Evolutionary conservation across 495 filamentous ascomycete genomes (phyloP).

Genomic region (Terfezia boudieri): DNA sequence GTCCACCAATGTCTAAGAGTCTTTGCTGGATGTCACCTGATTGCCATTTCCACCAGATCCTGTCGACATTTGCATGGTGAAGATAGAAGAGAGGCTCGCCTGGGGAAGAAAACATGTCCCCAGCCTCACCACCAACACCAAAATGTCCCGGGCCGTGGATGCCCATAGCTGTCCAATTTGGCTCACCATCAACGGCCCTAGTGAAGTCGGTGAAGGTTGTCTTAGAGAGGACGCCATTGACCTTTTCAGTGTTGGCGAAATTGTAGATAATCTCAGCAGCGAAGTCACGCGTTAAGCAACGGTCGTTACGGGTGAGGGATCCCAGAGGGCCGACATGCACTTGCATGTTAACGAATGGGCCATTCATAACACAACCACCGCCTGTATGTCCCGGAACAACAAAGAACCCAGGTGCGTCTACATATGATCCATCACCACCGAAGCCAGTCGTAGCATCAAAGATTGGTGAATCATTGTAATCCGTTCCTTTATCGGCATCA

Average conservation of each 20-base stretch:
- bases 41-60: slow-evolving; percentile 38
- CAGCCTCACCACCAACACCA: slow-evolving; percentile 26
- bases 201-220: slow-evolving; percentile 8
- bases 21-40: slow-evolving; percentile 19
- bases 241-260: slow-evolving; percentile 10
- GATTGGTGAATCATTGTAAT: slow-evolving; percentile 17
- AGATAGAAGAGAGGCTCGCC: slow-evolving; percentile 34
- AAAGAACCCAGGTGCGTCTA: neutral
- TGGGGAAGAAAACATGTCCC: slow-evolving; percentile 1
- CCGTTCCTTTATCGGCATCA: slow-evolving; percentile 15
- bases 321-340: slow-evolving; percentile 4
- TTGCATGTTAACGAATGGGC: slow-evolving; percentile 22
- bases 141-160: slow-evolving; percentile 48
- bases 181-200: slow-evolving; percentile 23
- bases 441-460: slow-evolving; percentile 23
- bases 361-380: slow-evolving; percentile 21
- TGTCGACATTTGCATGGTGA: slow-evolving; percentile 34
- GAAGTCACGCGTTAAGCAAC: slow-evolving; percentile 5
- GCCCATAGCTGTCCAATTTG: slow-evolving; percentile 28
- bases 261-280: neutral
- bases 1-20: neutral
- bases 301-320: neutral
- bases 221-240: slow-evolving; percentile 7
- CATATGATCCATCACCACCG: slow-evolving; percentile 22
- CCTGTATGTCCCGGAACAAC: slow-evolving; percentile 5